These are phyloP conservation scores for Miscanthus sacchariflorus DNA, from an alignment of 202 grass and related monocot genomes.

Conservation along the genomic window DNA sequence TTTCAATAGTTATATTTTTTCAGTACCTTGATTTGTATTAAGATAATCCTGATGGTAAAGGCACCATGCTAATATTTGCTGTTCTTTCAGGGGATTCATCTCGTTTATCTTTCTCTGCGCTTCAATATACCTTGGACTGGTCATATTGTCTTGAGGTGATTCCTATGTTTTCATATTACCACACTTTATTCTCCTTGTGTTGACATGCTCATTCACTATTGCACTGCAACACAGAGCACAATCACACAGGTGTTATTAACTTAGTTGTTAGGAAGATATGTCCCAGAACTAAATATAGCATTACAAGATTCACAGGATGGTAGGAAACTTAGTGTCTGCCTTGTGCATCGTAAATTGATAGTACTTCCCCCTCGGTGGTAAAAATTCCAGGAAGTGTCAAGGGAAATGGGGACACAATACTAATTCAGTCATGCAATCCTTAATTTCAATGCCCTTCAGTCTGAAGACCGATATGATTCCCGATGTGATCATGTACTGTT, in stretches of 20 bases:
- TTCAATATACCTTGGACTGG: slow-evolving; percentile 89
- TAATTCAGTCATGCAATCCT: too few relatives aligned
- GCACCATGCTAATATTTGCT: slow-evolving; percentile 24
- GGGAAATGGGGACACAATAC: too few relatives aligned
- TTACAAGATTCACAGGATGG: neutral
- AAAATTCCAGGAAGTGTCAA: too few relatives aligned
- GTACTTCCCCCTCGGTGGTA: too few relatives aligned
- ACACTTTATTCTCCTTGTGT: neutral
- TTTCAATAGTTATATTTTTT: slow-evolving; percentile 18
- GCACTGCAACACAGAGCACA: neutral
- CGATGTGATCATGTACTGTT: neutral
- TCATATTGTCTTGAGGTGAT: slow-evolving; percentile 93
- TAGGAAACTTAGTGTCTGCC: neutral
- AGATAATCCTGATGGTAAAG: slow-evolving; percentile 12
- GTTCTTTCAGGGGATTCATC: slow-evolving; percentile 85
- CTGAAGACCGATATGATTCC: neutral
- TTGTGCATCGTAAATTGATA: neutral
- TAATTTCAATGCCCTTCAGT: neutral
- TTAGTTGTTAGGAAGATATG: neutral
- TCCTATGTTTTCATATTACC: neutral
- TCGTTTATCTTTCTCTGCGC: slow-evolving; percentile 85
- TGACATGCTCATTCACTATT: neutral
- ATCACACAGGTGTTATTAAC: neutral
- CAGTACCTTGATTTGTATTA: slow-evolving; percentile 10
- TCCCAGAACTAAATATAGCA: neutral